A percentile compares a stretch with the other conserved stretches of the same genome.
phyloP scores from a whole-genome alignment of 352 stramenopile species.

The Globisporangium uncinulatum region DNA sequence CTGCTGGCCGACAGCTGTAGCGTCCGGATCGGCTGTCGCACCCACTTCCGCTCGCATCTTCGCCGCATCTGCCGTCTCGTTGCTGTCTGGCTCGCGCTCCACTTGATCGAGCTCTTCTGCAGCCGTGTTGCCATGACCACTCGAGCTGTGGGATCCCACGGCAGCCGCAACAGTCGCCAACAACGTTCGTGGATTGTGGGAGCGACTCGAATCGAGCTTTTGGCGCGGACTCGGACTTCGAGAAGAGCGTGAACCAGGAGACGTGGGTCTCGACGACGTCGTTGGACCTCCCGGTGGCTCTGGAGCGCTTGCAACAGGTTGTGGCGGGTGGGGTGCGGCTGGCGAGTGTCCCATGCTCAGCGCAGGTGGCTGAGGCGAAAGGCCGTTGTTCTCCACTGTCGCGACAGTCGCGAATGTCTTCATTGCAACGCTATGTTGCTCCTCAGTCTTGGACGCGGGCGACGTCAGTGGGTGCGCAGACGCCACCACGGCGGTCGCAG shows the following conservation, averaged over 20 bases:
- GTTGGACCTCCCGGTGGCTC: not conserved
- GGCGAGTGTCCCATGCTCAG: not conserved
- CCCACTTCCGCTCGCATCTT: not conserved
- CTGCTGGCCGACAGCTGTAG: not conserved
- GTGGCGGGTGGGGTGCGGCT: not conserved
- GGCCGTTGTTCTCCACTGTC: not conserved
- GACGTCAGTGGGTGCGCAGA: not conserved
- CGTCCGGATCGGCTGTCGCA: not conserved
- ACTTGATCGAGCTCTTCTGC: not conserved
- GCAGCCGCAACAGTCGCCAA: not conserved
- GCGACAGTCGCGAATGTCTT: not conserved
- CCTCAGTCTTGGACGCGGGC: not conserved
- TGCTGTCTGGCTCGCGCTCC: not conserved
- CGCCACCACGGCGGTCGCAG: not conserved
- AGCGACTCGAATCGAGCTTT: constrained; percentile 8
- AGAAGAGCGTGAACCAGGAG: constrained; percentile 4
- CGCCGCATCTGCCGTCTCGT: not conserved
- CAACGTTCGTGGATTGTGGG: not conserved
- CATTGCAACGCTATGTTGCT: not conserved
- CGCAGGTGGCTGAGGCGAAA: not conserved
- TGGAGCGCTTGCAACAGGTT: not conserved
- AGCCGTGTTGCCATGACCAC: not conserved
- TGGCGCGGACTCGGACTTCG: constrained; percentile 8
- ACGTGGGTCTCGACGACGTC: not conserved
- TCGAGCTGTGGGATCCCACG: not conserved